Conservation (phyloP, 2,329 filamentous ascomycete genomes). For the Stagonosporopsis cucurbitacearum region DNA sequence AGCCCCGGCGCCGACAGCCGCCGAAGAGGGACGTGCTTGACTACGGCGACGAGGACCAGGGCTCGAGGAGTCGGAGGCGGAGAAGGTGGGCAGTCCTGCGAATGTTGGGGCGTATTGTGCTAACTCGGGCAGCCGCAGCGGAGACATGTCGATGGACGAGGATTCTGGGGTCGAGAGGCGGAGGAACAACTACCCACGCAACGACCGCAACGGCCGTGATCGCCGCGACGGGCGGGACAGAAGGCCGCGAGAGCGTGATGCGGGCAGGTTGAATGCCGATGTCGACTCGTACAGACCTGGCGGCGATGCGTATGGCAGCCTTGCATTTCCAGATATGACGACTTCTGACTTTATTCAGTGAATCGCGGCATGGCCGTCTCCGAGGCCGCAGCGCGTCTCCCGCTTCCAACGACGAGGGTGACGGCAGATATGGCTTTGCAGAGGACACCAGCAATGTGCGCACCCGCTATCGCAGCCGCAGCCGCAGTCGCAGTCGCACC, state of each 20-base stretch:
- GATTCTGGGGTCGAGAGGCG: slow-evolving; percentile 56
- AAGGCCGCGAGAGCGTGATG: slow-evolving; percentile 12
- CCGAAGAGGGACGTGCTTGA: slow-evolving; percentile 37
- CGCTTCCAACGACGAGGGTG: slow-evolving; percentile 52
- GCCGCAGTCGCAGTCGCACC: slow-evolving; percentile 50
- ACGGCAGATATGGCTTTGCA: slow-evolving; percentile 57
- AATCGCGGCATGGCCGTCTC: slow-evolving; percentile 55
- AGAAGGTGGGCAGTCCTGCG: slow-evolving; percentile 25
- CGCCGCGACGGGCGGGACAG: slow-evolving; percentile 30
- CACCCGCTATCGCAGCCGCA: slow-evolving; percentile 52
- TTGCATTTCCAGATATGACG: neutral
- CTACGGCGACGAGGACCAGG: slow-evolving; percentile 38
- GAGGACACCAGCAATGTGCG: slow-evolving; percentile 55
- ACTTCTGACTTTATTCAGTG: slow-evolving; percentile 22
- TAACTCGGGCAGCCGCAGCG: slow-evolving; percentile 51
- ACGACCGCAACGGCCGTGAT: slow-evolving; percentile 10
- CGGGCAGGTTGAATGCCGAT: slow-evolving; percentile 24
- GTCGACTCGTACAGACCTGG: slow-evolving; percentile 44
- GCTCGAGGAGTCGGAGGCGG: slow-evolving; percentile 29
- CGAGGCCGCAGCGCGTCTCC: slow-evolving; percentile 68
- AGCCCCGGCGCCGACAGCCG: slow-evolving; percentile 60
- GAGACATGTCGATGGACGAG: slow-evolving; percentile 83
- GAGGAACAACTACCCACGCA: slow-evolving; percentile 24
- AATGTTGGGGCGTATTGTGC: slow-evolving; percentile 16
- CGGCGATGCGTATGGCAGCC: slow-evolving; percentile 27